These are phyloP conservation scores for Ballota nigra DNA, from an alignment of 257 asterid genomes.

Conservation along the genomic window DNA sequence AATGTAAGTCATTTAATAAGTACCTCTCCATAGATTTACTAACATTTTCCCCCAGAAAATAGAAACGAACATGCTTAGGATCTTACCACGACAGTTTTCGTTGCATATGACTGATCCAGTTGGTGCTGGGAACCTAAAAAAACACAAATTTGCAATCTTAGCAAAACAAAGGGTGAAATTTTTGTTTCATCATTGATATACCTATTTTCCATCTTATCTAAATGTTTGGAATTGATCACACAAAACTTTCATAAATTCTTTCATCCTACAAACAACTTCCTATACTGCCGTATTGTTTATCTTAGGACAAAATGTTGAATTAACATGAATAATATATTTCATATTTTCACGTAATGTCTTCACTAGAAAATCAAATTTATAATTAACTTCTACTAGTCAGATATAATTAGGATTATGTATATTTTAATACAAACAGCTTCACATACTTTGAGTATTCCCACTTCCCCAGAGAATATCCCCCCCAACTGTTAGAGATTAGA, in stretches of 20 bases:
- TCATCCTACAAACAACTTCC: neutral
- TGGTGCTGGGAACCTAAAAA: conserved; percentile 50
- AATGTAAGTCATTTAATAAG: conserved; percentile 22
- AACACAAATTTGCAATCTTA: conserved; percentile 26
- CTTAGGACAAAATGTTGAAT: neutral
- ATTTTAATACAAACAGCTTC: neutral
- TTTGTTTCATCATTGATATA: neutral
- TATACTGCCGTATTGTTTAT: neutral
- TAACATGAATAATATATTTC: neutral
- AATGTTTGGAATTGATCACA: neutral
- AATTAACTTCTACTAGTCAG: neutral
- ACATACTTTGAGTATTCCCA: neutral
- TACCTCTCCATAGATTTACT: conserved; percentile 2
- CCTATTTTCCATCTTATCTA: neutral
- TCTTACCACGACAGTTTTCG: conserved; percentile 41
- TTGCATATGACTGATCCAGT: conserved; percentile 41
- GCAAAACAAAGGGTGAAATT: conserved; percentile 2
- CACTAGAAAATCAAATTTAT: neutral
- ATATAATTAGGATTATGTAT: neutral
- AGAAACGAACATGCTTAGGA: conserved; percentile 9
- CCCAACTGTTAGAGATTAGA: neutral
- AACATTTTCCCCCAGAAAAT: neutral
- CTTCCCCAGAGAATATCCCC: neutral
- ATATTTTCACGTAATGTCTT: neutral
- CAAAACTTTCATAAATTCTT: neutral